Evolutionary conservation across 805 yeast genomes (phyloP), one percentile per base, ranked within the genome.

Genomic region (Hanseniaspora meyeri): DNA sequence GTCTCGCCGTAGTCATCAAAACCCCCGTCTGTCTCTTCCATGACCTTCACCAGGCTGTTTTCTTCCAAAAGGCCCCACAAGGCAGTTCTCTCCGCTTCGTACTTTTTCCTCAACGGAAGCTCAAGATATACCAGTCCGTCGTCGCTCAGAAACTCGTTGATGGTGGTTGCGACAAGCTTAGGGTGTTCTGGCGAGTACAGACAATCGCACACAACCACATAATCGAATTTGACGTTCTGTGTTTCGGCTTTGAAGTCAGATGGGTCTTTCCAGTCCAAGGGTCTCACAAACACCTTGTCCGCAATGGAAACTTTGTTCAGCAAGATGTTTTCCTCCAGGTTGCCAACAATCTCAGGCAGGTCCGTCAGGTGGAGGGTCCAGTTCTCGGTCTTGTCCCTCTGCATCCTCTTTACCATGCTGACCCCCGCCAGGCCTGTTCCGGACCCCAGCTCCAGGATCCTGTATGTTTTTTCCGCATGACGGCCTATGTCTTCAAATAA

Each of bases 401-500:
- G 16, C 5, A 56, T 32, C 59, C 65, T 66, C 17, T 60, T 55
- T 2, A 64, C 78, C 57, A 86, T 74, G 0, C 82, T 74, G 38
- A 93, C 84, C 0, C 97, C 97, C 3, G 83, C 84, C 16, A 91
- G 72, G 0, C 98, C 98, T 0, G 98, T 93, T 0, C 98, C 98
- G 0, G 97, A 76, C 0, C 98, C 98, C n/a, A 93, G 70, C 63
- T 91, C 98, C 32, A 86, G 66, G 0, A 82, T 67, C 38, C 66
- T 50, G 65, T 62, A 16, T 8, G 29, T 20, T 8, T 49, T 11
- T 5, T 36, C 63, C 67, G 16, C 4, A 49, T 27, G 3, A 17
- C 3, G 7, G 12, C 17, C 4, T 2, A 53, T 31, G 7, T n/a
- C 14, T 16, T 38, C 17, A 39, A 53, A 53, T 2, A 40, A 11